Percentiles rank a stretch among this genome's conserved stretches.
These are phyloP conservation scores for Aeminium ludgeri DNA, from an alignment of 495 filamentous ascomycete species.

Conservation along the genomic window DNA sequence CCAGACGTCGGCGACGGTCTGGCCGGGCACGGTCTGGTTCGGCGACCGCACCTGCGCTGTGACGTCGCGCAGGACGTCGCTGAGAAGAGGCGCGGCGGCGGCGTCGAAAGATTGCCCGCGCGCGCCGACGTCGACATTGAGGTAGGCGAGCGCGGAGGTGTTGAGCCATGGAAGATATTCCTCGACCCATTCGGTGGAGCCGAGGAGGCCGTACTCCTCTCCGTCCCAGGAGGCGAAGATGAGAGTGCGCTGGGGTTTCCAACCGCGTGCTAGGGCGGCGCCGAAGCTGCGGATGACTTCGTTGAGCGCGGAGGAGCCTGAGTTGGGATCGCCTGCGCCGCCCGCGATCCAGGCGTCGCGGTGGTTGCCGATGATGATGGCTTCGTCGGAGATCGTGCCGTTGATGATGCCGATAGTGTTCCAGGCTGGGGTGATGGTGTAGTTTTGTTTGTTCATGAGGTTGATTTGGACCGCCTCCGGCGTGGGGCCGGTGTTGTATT, in stretches of 20 bases:
- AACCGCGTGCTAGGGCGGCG: slow-evolving; percentile 21
- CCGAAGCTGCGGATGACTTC: slow-evolving; percentile 26
- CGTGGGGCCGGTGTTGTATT: slow-evolving; percentile 85
- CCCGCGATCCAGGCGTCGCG: slow-evolving; percentile 88
- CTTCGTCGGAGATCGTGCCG: slow-evolving; percentile 71
- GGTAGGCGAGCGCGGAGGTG: slow-evolving; percentile 37
- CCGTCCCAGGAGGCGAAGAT: slow-evolving; percentile 64
- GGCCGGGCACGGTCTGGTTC: slow-evolving; percentile 44
- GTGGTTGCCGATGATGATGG: slow-evolving; percentile 87
- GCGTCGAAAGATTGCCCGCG: slow-evolving; percentile 35
- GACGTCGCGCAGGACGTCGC: slow-evolving; percentile 55
- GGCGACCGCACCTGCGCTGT: slow-evolving; percentile 58
- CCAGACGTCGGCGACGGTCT: slow-evolving; percentile 52
- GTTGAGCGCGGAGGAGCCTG: slow-evolving; percentile 27
- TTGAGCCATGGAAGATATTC: slow-evolving; percentile 74
- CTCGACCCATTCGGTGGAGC: slow-evolving; percentile 59
- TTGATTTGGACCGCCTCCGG: slow-evolving; percentile 61
- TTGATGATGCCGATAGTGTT: slow-evolving; percentile 91
- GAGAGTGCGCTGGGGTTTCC: slow-evolving; percentile 37
- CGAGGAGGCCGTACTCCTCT: slow-evolving; percentile 55
- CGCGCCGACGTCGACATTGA: slow-evolving; percentile 54
- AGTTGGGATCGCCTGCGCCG: slow-evolving; percentile 30
- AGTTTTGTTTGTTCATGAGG: slow-evolving; percentile 75
- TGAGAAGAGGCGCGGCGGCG: slow-evolving; percentile 61
- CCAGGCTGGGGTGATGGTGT: slow-evolving; percentile 80